Percentiles rank a stretch among this genome's conserved stretches.
phyloP scores from a whole-genome alignment of 2,329 filamentous ascomycete species.

The Microdochium paspali region DNA sequence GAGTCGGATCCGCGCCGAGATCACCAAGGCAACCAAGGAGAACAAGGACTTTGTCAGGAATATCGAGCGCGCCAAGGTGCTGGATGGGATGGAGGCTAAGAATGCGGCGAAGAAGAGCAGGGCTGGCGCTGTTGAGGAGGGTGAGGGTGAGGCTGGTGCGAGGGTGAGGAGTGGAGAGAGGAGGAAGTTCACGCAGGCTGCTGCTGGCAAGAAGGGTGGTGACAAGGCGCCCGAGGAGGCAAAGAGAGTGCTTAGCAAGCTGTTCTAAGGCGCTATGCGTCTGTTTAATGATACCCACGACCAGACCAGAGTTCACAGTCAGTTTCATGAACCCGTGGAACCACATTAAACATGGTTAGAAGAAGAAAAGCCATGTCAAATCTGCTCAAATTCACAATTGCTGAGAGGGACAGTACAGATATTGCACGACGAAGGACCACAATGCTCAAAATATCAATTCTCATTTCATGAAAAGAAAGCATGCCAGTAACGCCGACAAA shows the following conservation, averaged over 20 bases:
- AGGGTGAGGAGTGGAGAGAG: constrained; percentile 6
- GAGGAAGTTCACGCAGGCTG: constrained; percentile 18
- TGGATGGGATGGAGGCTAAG: constrained; percentile 62
- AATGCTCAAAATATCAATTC: too few species aligned
- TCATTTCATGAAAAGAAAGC: not conserved
- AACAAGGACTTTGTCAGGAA: constrained; percentile 76
- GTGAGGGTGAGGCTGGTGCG: not conserved
- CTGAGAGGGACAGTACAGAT: too few species aligned
- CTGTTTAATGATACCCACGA: not conserved
- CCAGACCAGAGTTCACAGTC: not conserved
- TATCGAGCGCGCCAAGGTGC: constrained; percentile 70
- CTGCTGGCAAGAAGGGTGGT: constrained; percentile 14
- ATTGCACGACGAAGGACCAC: too few species aligned
- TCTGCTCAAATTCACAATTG: too few species aligned
- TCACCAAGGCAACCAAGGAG: constrained; percentile 65
- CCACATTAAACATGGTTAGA: too few species aligned
- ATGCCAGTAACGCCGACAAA: not conserved
- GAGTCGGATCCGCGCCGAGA: constrained; percentile 68
- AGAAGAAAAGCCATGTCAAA: too few species aligned
- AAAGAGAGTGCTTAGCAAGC: constrained; percentile 17
- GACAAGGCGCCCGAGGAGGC: constrained; percentile 17
- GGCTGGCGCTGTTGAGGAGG: constrained; percentile 6
- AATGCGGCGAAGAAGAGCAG: constrained; percentile 34
- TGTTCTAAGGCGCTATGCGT: constrained; percentile 11
- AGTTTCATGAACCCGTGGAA: too few species aligned